A percentile compares a stretch with the other conserved stretches of the same genome.
Conservation (phyloP, 495 filamentous ascomycete genomes). For the Pyrenula aspistea region DNA sequence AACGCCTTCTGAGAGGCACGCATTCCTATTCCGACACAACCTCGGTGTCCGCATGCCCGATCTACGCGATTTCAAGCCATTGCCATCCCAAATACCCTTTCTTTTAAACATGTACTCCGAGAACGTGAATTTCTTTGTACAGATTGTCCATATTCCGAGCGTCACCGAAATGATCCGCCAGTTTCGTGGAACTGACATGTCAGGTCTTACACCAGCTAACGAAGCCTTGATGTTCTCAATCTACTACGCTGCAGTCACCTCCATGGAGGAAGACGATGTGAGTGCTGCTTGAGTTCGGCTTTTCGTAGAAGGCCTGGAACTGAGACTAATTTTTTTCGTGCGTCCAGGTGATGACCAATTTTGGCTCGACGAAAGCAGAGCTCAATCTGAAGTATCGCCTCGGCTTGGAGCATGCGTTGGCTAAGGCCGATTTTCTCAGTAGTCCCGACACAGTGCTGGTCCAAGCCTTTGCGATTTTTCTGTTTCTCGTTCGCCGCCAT, state of each 20-base stretch:
- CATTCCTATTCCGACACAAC: too few species aligned
- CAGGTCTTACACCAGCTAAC: slow-evolving; percentile 42
- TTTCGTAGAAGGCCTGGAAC: slow-evolving; percentile 23
- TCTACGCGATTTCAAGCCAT: slow-evolving; percentile 48
- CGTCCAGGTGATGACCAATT: too few species aligned
- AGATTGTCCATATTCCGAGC: slow-evolving; percentile 47
- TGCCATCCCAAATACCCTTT: slow-evolving; percentile 57
- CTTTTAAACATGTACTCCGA: slow-evolving; percentile 60
- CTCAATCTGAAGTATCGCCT: slow-evolving; percentile 61
- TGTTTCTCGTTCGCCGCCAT: slow-evolving; percentile 53
- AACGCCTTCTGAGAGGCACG: too few species aligned
- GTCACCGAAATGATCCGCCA: slow-evolving; percentile 28
- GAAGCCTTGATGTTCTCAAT: slow-evolving; percentile 72
- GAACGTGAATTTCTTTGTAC: slow-evolving; percentile 56
- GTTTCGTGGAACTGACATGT: slow-evolving; percentile 39
- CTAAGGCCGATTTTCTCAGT: slow-evolving; percentile 61
- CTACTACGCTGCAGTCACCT: slow-evolving; percentile 64
- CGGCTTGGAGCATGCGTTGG: slow-evolving; percentile 65
- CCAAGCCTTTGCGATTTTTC: slow-evolving; percentile 67
- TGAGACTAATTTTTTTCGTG: too few species aligned
- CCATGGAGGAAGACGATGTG: slow-evolving; percentile 2
- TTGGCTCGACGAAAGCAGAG: slow-evolving; percentile 24
- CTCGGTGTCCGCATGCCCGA: too few species aligned
- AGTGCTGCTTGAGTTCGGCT: slow-evolving; percentile 52
- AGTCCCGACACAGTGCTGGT: slow-evolving; percentile 63